Conservation (phyloP, 208 protist species). For the Tritrichomonas musculus region DNA sequence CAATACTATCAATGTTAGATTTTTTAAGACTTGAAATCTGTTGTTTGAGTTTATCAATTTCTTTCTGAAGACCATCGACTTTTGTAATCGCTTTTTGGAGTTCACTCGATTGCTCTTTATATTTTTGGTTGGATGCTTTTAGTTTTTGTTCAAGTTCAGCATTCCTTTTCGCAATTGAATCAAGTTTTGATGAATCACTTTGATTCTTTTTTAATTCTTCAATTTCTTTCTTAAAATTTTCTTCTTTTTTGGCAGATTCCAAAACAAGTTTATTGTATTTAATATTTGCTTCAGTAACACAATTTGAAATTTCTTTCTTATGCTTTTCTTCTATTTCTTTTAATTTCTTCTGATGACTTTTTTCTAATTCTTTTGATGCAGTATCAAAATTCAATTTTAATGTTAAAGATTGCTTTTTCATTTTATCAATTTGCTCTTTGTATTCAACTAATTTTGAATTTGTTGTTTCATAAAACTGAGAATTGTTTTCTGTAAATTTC, state of each 20-base stretch:
- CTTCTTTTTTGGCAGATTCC: not conserved
- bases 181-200: too few species aligned
- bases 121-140: too few species aligned
- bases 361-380: not conserved
- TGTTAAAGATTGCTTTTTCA: not conserved
- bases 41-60: not conserved
- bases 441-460: not conserved
- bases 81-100: too few species aligned
- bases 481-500: not conserved
- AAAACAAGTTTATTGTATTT: conserved; percentile 21
- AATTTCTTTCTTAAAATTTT: not conserved
- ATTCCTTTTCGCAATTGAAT: too few species aligned
- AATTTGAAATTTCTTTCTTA: not conserved
- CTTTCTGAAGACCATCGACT: too few species aligned
- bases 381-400: not conserved
- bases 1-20: too few species aligned
- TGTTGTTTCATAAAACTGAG: not conserved
- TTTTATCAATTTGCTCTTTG: not conserved
- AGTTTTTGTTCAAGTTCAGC: too few species aligned
- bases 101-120: too few species aligned
- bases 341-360: not conserved
- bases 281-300: not conserved
- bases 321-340: not conserved
- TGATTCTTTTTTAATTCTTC: too few species aligned
- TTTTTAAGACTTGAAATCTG: not conserved